Base-by-base conservation (phyloP, 2,329 filamentous ascomycete species). In the Arachnomyces sp. region DNA sequence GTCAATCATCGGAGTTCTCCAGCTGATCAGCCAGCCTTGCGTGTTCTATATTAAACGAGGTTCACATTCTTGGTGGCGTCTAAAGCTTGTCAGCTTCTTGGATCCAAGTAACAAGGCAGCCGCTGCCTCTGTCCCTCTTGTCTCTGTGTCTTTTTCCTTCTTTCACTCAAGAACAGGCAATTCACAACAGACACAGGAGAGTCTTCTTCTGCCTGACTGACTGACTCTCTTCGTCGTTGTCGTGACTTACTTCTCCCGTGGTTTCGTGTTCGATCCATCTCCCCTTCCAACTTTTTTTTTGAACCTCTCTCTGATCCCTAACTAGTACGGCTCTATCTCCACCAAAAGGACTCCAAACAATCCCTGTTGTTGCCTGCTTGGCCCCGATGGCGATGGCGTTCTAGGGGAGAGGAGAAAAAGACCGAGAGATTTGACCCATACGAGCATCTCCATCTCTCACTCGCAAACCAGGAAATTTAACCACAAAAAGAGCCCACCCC, bases 71-170 rank as follows among this genome's bases (percentile, higher is more conserved):
- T n/a, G 2, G 21, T 25, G 21, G 21, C 21, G 21, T 25, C 21
- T 25, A 25, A 25, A 25, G 21, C 21, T 25, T 25, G 21, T 25
- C 21, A 25, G 21, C 9, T 5, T 25, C n/a, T n/a, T 9, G 9
- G 21, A 5, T 25, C 21, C 21, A 9, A 25, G 21, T 31, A 29
- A 37, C 45, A 49, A 44, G 43, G 49, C 51, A 50, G 49, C 50
- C 46, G 49, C 42, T 46, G 49, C 50, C 46, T 48, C 42, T 46
- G 28, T 52, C 51, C 49, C 52, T 47, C 45, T 39, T 47, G 43
- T 48, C 51, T 50, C 44, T 49, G 45, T 48, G 48, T 47, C 38
- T 36, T 43, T 44, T 44, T 46, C 42, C 43, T 43, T 38, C 34
- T 34, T 41, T 38, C 11, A 14, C 17, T 30, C 32, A 7, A 9